These are phyloP conservation scores for Smithsoniella earleae DNA, from an alignment of 163 green algal genomes.

Conservation along the genomic window DNA sequence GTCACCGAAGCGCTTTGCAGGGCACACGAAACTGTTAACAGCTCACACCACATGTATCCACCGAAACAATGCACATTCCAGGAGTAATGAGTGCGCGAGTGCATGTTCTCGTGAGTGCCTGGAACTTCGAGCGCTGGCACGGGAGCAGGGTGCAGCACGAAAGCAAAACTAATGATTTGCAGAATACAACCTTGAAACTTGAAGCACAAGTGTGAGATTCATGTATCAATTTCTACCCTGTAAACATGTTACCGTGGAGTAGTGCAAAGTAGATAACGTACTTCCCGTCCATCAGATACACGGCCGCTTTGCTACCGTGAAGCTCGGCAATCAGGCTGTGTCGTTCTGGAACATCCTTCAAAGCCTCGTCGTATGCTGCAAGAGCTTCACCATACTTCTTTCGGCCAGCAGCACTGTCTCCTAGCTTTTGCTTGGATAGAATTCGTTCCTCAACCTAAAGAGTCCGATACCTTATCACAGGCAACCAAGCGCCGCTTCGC, in stretches of 20 bases:
- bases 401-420: not conserved
- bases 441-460: conserved; percentile 1
- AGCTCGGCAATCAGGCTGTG: not conserved
- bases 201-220: not conserved
- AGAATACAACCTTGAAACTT: not conserved
- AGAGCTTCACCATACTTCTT: conserved; percentile 8
- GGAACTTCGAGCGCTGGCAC: too few relatives aligned
- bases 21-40: too few relatives aligned
- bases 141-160: too few relatives aligned
- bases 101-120: not conserved
- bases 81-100: too few relatives aligned
- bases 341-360: conserved; percentile 7
- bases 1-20: too few relatives aligned
- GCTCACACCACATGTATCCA: too few relatives aligned
- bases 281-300: conserved; percentile 18
- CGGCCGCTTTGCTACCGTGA: conserved; percentile 7
- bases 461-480: too few relatives aligned
- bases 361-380: conserved; percentile 1
- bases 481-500: too few relatives aligned
- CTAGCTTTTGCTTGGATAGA: not conserved
- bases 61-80: too few relatives aligned
- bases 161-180: too few relatives aligned
- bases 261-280: not conserved
- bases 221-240: not conserved
- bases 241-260: not conserved